These are phyloP conservation scores for Myrmaecium sp. DNA, from an alignment of 2,329 filamentous ascomycete species.

Conservation along the genomic window DNA sequence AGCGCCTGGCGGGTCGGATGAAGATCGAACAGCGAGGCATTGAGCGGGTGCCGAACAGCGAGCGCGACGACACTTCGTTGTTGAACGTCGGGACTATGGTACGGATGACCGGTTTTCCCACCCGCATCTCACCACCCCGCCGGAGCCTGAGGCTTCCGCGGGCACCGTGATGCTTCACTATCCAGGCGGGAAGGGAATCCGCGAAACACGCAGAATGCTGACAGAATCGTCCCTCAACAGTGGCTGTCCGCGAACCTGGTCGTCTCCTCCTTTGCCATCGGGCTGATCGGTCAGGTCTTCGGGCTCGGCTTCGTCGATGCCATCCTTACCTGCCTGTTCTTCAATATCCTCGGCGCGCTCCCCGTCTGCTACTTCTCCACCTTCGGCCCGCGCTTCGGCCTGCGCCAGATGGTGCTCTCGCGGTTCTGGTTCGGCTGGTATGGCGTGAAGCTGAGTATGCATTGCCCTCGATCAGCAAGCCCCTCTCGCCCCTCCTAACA, in stretches of 20 bases:
- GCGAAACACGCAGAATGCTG: slow-evolving; percentile 1
- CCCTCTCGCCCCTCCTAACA: slow-evolving; percentile 2
- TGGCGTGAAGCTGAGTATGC: slow-evolving; percentile 48
- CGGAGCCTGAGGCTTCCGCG: slow-evolving; percentile 4
- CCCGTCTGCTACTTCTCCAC: slow-evolving; percentile 64
- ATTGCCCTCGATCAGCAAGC: slow-evolving; percentile 1
- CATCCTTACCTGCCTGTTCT: slow-evolving; percentile 53
- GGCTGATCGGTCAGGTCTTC: slow-evolving; percentile 54
- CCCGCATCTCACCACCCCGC: no score
- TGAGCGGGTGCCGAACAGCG: slow-evolving; percentile 54
- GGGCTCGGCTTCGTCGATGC: slow-evolving; percentile 56
- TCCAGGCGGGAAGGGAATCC: no score
- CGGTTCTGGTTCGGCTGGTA: slow-evolving; percentile 62
- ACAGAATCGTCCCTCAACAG: slow-evolving; percentile 22
- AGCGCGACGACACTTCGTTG: slow-evolving; percentile 47
- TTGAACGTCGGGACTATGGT: slow-evolving; percentile 57
- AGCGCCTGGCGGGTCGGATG: slow-evolving; percentile 45
- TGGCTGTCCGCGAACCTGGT: slow-evolving; percentile 70
- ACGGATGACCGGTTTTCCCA: slow-evolving; percentile 14
- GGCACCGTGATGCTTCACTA: no score
- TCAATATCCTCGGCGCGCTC: slow-evolving; percentile 56
- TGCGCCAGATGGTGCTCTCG: slow-evolving; percentile 67
- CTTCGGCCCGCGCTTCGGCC: slow-evolving; percentile 56
- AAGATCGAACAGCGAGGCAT: slow-evolving; percentile 61
- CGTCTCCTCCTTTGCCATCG: slow-evolving; percentile 59